These are phyloP conservation scores for Komagataella ulmi DNA, from an alignment of 805 yeast genomes.

Conservation along the genomic window DNA sequence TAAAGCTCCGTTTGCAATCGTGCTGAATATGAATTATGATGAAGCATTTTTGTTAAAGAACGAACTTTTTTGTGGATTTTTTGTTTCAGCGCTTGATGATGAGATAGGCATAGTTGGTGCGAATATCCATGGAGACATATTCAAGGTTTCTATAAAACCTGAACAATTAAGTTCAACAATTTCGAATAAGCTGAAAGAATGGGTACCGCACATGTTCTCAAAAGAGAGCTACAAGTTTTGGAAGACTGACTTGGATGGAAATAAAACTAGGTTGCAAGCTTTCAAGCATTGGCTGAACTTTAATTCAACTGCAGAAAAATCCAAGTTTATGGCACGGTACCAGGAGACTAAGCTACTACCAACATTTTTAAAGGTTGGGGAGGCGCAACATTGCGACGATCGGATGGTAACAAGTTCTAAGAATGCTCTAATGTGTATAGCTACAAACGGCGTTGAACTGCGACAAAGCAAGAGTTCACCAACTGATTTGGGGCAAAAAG, in stretches of 20 bases:
- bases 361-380: background rate
- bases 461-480: background rate
- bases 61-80: background rate
- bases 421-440: background rate
- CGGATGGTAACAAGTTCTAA: background rate
- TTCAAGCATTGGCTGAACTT: background rate
- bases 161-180: background rate
- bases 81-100: background rate
- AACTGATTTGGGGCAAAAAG: background rate
- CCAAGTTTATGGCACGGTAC: background rate
- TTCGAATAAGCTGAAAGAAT: background rate
- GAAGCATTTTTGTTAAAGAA: slow-evolving; percentile 19
- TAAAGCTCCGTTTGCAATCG: slow-evolving; percentile 51
- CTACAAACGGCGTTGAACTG: background rate
- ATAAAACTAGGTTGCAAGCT: background rate
- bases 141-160: background rate
- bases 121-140: background rate
- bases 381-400: background rate
- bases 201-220: background rate
- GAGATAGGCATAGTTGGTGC: background rate
- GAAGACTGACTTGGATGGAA: background rate
- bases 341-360: background rate
- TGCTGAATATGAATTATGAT: slow-evolving; percentile 43
- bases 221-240: background rate
- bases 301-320: background rate